Evolutionary conservation across 768 basidiomycete species (phyloP).

Genomic region (Russula sp.): DNA sequence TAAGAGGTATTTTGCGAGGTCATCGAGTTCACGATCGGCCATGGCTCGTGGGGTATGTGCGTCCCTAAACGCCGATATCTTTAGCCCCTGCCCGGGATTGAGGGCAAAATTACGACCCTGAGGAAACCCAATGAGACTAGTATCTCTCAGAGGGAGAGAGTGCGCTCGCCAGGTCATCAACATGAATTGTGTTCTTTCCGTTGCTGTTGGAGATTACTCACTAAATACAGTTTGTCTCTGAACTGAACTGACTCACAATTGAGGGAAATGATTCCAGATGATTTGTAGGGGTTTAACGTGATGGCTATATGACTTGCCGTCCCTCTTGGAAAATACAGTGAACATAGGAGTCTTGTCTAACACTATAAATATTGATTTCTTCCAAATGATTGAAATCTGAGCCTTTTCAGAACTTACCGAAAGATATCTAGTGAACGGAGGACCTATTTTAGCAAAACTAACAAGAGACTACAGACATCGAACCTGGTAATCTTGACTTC

Average conservation of each 20-base stretch:
- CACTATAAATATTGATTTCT: conserved; percentile 38
- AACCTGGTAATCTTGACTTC: conserved; percentile 63
- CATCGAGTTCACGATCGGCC: conserved; percentile 65
- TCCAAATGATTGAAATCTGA: background rate
- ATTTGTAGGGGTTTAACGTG: conserved; percentile 78
- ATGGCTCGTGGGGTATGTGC: conserved; percentile 59
- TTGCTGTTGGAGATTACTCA: conserved; percentile 35
- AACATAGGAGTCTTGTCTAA: conserved; percentile 89
- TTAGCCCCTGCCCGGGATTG: conserved; percentile 78
- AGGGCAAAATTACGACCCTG: conserved; percentile 72
- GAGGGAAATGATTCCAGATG: conserved; percentile 83
- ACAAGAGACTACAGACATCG: background rate
- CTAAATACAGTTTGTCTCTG: background rate
- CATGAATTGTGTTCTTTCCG: conserved; percentile 73
- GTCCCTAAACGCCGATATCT: conserved; percentile 76
- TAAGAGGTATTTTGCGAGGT: conserved; percentile 58
- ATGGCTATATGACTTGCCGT: conserved; percentile 72
- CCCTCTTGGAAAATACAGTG: conserved; percentile 69
- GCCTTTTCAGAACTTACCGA: conserved; percentile 11
- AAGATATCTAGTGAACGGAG: conserved; percentile 17
- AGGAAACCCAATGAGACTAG: background rate
- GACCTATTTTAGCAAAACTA: background rate
- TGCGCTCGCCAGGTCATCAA: conserved; percentile 71
- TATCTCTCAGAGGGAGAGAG: background rate
- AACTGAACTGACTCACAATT: conserved; percentile 45